Base-by-base conservation (phyloP, 1,284 basidiomycete genomes). In the Schizophyllum amplum region DNA sequence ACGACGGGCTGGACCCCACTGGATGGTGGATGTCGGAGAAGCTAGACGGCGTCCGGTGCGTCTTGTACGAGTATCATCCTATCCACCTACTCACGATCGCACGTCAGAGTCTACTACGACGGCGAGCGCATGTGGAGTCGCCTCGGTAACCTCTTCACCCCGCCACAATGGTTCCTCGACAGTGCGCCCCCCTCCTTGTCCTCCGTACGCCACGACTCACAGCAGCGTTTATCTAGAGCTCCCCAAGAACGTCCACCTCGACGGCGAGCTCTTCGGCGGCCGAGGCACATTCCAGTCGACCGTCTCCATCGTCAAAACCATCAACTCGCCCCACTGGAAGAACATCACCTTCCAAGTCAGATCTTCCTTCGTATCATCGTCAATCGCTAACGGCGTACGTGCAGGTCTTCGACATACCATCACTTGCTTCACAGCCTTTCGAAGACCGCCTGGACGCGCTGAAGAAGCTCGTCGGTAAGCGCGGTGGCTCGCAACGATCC, bases 11-110 rank as follows among this genome's bases (percentile, higher is more conserved):
- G 49, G 83, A 86, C 62, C 83, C 83, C 0, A 77, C 76, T 9
- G 82, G 80, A 0, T 86, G 81, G 80, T 86, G 83, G 83, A 76
- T 86, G 24, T 84, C 82, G 22, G 84, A 87, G 64, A 86, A 84
- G 63, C 66, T 84, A 55, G 80, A 82, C 65, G 81, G 81, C 55
- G 81, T 84, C 47, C 69, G 77, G n/a, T n/a, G n/a, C n/a, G n/a
- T n/a, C n/a, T n/a, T n/a, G n/a, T n/a, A n/a, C n/a, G n/a, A n/a
- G n/a, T n/a, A n/a, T n/a, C n/a, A n/a, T n/a, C n/a, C n/a, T 53
- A 46, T 51, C 47, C 21, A 11, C n/a, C 15, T 7, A 23, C n/a
- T 47, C 20, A 26, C 7, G n/a, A n/a, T n/a, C n/a, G n/a, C n/a
- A n/a, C n/a, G n/a, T n/a, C n/a, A n/a, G n/a, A 26, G n/a, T 27